These are phyloP conservation scores for Arachis monticola DNA, from an alignment of 331 rosid genomes.

Conservation along the genomic window DNA sequence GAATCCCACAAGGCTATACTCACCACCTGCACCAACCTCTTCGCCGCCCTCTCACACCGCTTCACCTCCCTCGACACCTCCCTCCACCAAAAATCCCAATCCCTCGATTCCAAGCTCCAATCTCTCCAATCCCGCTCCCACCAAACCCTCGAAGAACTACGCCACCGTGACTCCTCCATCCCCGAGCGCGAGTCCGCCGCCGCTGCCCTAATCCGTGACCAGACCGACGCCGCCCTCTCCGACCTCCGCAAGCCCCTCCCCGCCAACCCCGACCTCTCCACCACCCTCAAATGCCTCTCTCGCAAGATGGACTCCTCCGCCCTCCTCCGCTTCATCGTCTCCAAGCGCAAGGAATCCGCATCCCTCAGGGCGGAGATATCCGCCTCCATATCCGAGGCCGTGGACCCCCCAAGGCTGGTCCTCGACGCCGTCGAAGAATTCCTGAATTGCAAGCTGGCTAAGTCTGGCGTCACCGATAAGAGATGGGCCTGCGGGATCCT, in stretches of 20 bases:
- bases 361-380: constrained; percentile 62
- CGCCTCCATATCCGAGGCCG: constrained; percentile 65
- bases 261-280: constrained; percentile 44
- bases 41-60: constrained; percentile 54
- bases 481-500: constrained; percentile 83
- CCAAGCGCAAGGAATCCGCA: constrained; percentile 74
- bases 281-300: constrained; percentile 54
- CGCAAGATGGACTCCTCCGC: constrained; percentile 69
- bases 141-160: constrained; percentile 56
- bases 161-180: constrained; percentile 56
- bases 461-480: constrained; percentile 71
- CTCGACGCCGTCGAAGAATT: constrained; percentile 67
- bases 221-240: constrained; percentile 56
- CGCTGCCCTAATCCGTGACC: constrained; percentile 55
- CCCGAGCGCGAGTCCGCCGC: constrained; percentile 64
- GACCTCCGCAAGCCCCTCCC: constrained; percentile 44
- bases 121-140: constrained; percentile 50
- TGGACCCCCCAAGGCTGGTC: constrained; percentile 69
- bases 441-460: constrained; percentile 52
- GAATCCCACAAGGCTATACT: constrained; percentile 59
- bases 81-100: constrained; percentile 59
- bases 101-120: constrained; percentile 59
- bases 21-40: constrained; percentile 59
- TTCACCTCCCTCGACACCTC: constrained; percentile 61
- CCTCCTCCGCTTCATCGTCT: constrained; percentile 56